Conservation (phyloP, 176 grass and related monocot genomes). For the Cenchrus purpureus region DNA sequence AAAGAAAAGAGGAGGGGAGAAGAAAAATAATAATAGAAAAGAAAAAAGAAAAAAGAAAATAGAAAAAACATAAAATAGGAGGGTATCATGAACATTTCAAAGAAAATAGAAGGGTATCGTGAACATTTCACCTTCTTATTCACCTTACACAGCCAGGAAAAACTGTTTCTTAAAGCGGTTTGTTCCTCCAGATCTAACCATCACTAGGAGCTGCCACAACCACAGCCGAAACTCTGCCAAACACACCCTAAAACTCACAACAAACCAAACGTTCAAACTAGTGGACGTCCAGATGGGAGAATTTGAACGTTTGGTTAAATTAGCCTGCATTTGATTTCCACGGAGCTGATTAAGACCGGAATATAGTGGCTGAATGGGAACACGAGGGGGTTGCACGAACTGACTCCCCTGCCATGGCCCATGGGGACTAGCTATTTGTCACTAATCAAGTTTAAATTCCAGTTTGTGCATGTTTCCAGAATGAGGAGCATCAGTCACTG, state of each 20-base stretch:
- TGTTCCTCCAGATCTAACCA: too few relatives aligned
- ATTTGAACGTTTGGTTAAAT: slow-evolving; percentile 34
- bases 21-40: too few relatives aligned
- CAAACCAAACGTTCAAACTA: background rate
- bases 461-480: slow-evolving; percentile 16
- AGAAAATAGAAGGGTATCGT: too few relatives aligned
- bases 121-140: too few relatives aligned
- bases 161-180: too few relatives aligned
- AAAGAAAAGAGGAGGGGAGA: too few relatives aligned
- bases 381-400: background rate
- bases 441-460: background rate
- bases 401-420: background rate
- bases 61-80: too few relatives aligned
- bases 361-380: background rate
- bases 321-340: slow-evolving; percentile 36
- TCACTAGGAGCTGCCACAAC: too few relatives aligned
- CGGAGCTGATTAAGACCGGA: slow-evolving; percentile 10
- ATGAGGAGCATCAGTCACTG: background rate
- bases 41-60: too few relatives aligned
- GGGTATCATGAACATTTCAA: too few relatives aligned
- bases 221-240: too few relatives aligned
- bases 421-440: background rate
- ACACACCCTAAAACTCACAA: background rate
- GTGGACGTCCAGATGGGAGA: background rate
- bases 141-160: too few relatives aligned